Evolutionary conservation across 495 filamentous ascomycete species (phyloP), one percentile per base, ranked within the genome.

Genomic region (Chaetomium fimeti): DNA sequence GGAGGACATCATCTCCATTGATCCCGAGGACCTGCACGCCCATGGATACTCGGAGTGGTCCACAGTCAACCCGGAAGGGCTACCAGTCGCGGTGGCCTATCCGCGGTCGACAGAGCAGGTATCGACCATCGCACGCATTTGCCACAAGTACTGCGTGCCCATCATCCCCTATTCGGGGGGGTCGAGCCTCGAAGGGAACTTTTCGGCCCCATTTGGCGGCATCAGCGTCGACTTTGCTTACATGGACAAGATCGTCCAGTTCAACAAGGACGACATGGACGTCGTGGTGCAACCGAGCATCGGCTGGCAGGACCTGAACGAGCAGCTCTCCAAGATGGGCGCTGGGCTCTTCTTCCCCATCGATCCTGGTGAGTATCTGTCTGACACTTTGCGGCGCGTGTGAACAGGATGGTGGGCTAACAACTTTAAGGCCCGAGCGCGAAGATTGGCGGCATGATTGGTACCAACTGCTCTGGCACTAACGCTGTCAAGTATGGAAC

Each of bases 1-100:
- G 55, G 76, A 79, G 55, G 89, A 92, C 71, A 81, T 87, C 57
- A 87, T 97, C 65, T 92, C 86, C 62, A 92, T 85, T 1, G 93
- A 96, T 63, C 85, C 90, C 28, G 93, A 95, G 24, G 89, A 94
- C 63, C 80, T 96, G 8, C 84, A 85, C 45, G 75, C 79, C 22
- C 93, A 97, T 74, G 92, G 93, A 22, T 96, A 89, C 73, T 94
- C 91, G 13, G 90, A 92, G 76, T 95, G 91, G 91, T 93, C 90
- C 1, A 89, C 89, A 5, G 82, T 87, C 48, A 96, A 97, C 69
- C 87, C 87, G 15, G 87, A 91, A 43, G 83, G 83, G 5, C 76
- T 92, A 0, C 91, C 91, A 0, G 88, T 92, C n/a, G 91, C 91
- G 0, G 89, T 93, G 40, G 89, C 85, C 11, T 92, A 91, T 71